Evolutionary conservation across 2,329 filamentous ascomycete species (phyloP).

Genomic region (Diaporthe vaccinii): DNA sequence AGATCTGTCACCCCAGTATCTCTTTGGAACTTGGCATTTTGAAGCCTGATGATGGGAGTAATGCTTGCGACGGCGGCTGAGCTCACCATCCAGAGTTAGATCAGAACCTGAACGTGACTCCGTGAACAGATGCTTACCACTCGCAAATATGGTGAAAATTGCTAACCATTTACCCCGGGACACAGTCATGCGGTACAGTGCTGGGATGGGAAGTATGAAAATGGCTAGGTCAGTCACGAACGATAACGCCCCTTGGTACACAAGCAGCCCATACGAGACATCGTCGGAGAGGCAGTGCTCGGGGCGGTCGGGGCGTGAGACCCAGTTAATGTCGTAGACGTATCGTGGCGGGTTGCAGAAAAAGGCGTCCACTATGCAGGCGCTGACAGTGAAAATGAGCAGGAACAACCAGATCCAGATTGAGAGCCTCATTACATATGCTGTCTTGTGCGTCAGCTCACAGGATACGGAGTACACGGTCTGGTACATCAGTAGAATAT

Average conservation of each 20-base stretch:
- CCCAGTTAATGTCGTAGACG: background rate
- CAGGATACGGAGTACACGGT: too few relatives aligned
- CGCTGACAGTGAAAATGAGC: background rate
- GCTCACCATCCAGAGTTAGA: background rate
- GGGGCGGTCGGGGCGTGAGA: background rate
- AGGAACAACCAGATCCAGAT: background rate
- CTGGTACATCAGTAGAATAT: background rate
- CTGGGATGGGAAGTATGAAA: background rate
- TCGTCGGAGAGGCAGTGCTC: conserved; percentile 7
- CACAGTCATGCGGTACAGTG: background rate
- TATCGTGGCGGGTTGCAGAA: conserved; percentile 22
- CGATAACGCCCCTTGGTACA: background rate
- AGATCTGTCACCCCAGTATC: conserved; percentile 14
- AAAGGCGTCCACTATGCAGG: conserved; percentile 9
- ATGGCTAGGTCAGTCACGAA: conserved; percentile 8
- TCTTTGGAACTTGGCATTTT: conserved; percentile 16
- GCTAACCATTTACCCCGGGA: background rate
- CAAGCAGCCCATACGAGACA: background rate
- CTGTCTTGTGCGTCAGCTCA: background rate
- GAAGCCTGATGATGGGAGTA: conserved; percentile 13
- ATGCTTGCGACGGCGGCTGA: conserved; percentile 9
- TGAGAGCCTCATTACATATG: background rate
- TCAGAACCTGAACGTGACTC: background rate
- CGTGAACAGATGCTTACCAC: background rate
- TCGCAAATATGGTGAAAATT: background rate